Evolutionary conservation across 352 stramenopile genomes (phyloP), one percentile per base, ranked within the genome.

Genomic region (Aphanomyces cochlioides): DNA sequence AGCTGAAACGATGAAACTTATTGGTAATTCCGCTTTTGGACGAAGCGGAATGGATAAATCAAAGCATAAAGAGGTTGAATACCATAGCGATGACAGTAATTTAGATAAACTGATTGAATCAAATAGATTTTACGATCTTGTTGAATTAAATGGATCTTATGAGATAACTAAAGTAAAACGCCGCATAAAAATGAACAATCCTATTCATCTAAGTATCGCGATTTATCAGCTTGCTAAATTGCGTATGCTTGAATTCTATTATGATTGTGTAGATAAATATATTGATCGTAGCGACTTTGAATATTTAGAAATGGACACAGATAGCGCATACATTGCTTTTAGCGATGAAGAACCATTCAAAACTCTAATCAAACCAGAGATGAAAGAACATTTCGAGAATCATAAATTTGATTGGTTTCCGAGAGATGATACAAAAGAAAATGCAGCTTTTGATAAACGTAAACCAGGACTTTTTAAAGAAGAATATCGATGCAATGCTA

Each of bases 391-490:
- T 21, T 76, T 74, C 56, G 19, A 59, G n/a, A 15, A 66, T 8
- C 15, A 74, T 28, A 72, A 67, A 34, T 63, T 72, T 67, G 47
- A 72, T 43, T 74, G 69, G 69, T 74, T 74, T 15, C 69, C 69
- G 12, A 37, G 69, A 13, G 60, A 71, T 72, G 39, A 67, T 47
- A 72, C 19, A 4, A 12, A 43, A 21, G 43, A 72, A 39, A 61
- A 68, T 15, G 15, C 36, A 45, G 5, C 12, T 12, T 60, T 60
- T 72, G 69, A 74, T 39, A 60, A 34, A 45, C 45, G 39, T 28
- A 72, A 63, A 41, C 53, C 69, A 12, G 69, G 67, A 48, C 47
- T 74, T 4, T 77, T 77, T 53, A 77, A 77, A 21, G 69, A 77
- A n/a, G 69, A 77, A 36, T 75, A 57, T 69, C 19, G 7, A 48